Evolutionary conservation across 1,284 basidiomycete genomes (phyloP).

Genomic region (Malassezia japonica): DNA sequence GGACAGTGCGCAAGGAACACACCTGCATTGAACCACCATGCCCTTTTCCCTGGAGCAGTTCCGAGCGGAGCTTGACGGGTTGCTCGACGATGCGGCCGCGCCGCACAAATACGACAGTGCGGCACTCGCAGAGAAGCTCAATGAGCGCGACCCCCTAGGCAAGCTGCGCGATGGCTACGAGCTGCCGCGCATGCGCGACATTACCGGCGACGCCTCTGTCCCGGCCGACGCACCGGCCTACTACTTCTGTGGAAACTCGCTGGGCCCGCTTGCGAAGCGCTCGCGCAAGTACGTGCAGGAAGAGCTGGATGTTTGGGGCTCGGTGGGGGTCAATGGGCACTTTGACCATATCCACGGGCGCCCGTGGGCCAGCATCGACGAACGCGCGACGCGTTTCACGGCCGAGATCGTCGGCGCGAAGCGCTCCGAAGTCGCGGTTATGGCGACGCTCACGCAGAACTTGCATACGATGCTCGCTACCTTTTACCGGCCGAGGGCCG

Average conservation of each 20-base stretch:
- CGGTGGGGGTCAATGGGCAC: constrained; percentile 75
- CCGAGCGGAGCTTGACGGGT: not conserved
- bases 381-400: constrained; percentile 64
- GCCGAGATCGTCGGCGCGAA: constrained; percentile 77
- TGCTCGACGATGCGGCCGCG: not conserved
- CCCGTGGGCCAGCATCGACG: constrained; percentile 73
- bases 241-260: constrained; percentile 93
- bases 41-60: not conserved
- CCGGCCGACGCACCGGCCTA: constrained; percentile 50
- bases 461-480: constrained; percentile 85
- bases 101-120: not conserved
- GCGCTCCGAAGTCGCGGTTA: constrained; percentile 79
- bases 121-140: not conserved
- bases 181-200: constrained; percentile 27
- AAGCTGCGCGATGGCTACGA: constrained; percentile 26
- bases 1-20: not conserved
- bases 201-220: constrained; percentile 1
- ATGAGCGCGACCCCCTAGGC: constrained; percentile 1
- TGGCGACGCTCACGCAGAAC: constrained; percentile 87
- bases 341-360: constrained; percentile 74
- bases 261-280: constrained; percentile 70
- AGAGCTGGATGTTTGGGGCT: constrained; percentile 76
- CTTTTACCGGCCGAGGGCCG: constrained; percentile 75
- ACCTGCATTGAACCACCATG: not conserved
- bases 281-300: constrained; percentile 66